A percentile compares a stretch with the other conserved stretches of the same genome.
phyloP scores from a whole-genome alignment of 192 early-diverging fungal species.

The Backusella luteola region DNA sequence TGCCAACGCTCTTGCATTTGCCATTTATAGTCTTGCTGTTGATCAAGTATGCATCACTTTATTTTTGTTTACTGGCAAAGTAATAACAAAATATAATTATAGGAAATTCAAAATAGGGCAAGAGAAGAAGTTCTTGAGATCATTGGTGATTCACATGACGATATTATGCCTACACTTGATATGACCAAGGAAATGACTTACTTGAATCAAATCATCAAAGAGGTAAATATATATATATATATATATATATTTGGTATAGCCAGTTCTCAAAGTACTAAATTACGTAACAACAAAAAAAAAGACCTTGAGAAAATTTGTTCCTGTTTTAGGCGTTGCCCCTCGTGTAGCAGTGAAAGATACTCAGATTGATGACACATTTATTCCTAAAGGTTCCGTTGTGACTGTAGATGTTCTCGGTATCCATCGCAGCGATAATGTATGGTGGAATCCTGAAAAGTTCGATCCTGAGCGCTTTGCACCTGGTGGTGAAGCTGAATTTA shows the following conservation, averaged over 20 bases:
- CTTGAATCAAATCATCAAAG: slow-evolving; percentile 53
- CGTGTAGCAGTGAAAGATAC: slow-evolving; percentile 25
- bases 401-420: slow-evolving; percentile 13
- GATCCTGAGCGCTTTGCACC: slow-evolving; percentile 48
- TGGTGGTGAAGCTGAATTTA: slow-evolving; percentile 8
- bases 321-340: background rate
- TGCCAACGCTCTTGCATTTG: slow-evolving; percentile 50
- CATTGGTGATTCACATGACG: slow-evolving; percentile 50
- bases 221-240: slow-evolving; percentile 10
- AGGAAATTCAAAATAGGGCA: slow-evolving; percentile 53
- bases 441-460: slow-evolving; percentile 43
- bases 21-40: slow-evolving; percentile 49
- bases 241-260: background rate
- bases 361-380: slow-evolving; percentile 13
- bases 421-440: slow-evolving; percentile 26
- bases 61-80: background rate
- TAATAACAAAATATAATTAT: background rate
- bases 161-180: slow-evolving; percentile 48
- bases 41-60: slow-evolving; percentile 24
- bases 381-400: slow-evolving; percentile 27
- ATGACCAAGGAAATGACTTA: slow-evolving; percentile 52
- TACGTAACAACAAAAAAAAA: background rate
- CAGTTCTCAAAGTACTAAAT: background rate
- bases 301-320: slow-evolving; percentile 19
- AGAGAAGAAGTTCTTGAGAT: slow-evolving; percentile 50